These are phyloP conservation scores for Epichloe gansuensis DNA, from an alignment of 2,329 filamentous ascomycete genomes.

Conservation along the genomic window DNA sequence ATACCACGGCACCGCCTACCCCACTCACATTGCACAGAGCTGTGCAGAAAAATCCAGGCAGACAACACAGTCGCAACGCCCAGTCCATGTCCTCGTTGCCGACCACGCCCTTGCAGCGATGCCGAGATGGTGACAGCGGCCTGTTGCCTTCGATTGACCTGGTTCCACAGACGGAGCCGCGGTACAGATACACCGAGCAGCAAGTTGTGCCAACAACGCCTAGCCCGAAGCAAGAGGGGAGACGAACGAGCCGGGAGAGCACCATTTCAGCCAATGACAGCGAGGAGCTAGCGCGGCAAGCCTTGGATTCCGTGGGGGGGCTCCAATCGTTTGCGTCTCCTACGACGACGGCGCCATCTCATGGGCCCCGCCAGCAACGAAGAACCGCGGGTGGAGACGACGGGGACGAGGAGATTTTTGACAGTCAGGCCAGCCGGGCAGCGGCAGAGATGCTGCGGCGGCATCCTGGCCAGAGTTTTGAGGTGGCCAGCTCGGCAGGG, in stretches of 20 bases:
- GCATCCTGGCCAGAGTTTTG: slow-evolving; percentile 39
- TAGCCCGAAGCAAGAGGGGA: slow-evolving; percentile 27
- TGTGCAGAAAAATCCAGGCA: slow-evolving; percentile 36
- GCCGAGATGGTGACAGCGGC: slow-evolving; percentile 33
- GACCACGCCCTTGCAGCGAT: slow-evolving; percentile 53
- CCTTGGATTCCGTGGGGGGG: slow-evolving; percentile 38
- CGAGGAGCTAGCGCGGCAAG: slow-evolving; percentile 42
- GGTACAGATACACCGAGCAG: slow-evolving; percentile 27
- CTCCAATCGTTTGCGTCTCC: slow-evolving; percentile 20
- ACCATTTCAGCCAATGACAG: slow-evolving; percentile 63
- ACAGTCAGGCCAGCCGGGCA: slow-evolving; percentile 65
- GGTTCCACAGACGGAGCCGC: slow-evolving; percentile 46
- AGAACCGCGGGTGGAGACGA: slow-evolving; percentile 8
- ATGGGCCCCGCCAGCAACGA: slow-evolving; percentile 9
- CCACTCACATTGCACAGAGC: slow-evolving; percentile 38
- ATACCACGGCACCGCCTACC: slow-evolving; percentile 61
- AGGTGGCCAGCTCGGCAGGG: slow-evolving; percentile 30
- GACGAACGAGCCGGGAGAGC: slow-evolving; percentile 66
- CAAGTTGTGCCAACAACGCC: slow-evolving; percentile 35
- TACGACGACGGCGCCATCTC: slow-evolving; percentile 11
- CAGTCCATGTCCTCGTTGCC: slow-evolving; percentile 80
- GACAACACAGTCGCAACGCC: slow-evolving; percentile 64
- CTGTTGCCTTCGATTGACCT: slow-evolving; percentile 52
- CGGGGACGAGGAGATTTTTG: slow-evolving; percentile 42
- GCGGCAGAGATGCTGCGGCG: slow-evolving; percentile 63